Conservation (phyloP, 2,329 filamentous ascomycete species). For the Neonectria punicea region DNA sequence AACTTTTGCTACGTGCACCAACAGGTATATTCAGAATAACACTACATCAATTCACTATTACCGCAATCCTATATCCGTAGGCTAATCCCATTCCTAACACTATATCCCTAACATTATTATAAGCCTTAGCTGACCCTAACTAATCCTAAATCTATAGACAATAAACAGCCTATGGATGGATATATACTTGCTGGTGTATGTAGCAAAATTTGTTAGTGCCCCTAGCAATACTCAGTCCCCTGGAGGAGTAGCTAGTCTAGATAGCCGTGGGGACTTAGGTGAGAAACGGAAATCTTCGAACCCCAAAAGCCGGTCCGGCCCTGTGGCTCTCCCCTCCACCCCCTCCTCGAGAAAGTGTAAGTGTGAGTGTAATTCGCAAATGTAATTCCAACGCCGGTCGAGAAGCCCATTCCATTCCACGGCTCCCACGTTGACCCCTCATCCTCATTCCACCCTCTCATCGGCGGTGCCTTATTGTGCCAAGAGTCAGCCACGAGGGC, state of each 20-base stretch:
- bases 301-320: slow-evolving; percentile 17
- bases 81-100: too few species aligned
- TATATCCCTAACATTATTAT: too few species aligned
- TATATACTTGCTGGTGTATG: too few species aligned
- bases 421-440: slow-evolving; percentile 6
- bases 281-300: slow-evolving; percentile 9
- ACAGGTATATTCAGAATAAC: too few species aligned
- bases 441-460: slow-evolving; percentile 9
- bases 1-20: too few species aligned
- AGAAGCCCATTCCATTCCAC: slow-evolving; percentile 15
- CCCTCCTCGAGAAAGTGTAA: slow-evolving; percentile 4
- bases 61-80: too few species aligned
- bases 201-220: too few species aligned
- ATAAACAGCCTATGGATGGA: too few species aligned
- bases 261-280: too few species aligned
- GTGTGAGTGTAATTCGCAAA: slow-evolving; percentile 8
- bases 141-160: too few species aligned
- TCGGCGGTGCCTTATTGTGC: slow-evolving; percentile 11
- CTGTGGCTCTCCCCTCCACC: slow-evolving; percentile 4
- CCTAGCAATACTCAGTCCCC: background rate
- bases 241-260: background rate
- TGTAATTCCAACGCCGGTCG: slow-evolving; percentile 15
- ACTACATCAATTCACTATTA: too few species aligned
- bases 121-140: too few species aligned
- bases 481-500: slow-evolving; percentile 7